Conservation (phyloP, 2,329 filamentous ascomycete species). For the Aspergillus persii region DNA sequence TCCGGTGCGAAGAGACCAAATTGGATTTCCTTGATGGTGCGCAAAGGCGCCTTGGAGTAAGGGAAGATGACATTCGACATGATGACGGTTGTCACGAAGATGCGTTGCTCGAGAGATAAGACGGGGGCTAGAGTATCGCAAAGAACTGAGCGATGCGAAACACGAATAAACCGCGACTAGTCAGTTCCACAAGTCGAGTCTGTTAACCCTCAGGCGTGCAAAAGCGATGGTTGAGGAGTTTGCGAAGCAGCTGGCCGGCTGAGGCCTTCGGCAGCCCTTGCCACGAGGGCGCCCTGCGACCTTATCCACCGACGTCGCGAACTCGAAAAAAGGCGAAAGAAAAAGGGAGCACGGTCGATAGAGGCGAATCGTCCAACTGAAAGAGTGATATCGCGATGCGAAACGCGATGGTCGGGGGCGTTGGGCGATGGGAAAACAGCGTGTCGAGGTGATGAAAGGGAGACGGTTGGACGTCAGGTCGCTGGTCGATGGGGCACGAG, state of each 20-base stretch:
- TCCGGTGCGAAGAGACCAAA: constrained; percentile 97
- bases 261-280: constrained; percentile 49
- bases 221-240: constrained; percentile 33
- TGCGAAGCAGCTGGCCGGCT: constrained; percentile 39
- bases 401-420: constrained; percentile 40
- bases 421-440: constrained; percentile 30
- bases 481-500: constrained; percentile 38
- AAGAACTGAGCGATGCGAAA: constrained; percentile 5
- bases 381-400: constrained; percentile 41
- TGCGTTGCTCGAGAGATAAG: constrained; percentile 11
- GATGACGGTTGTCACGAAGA: constrained; percentile 44
- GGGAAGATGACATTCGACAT: constrained; percentile 93
- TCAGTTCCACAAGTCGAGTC: constrained; percentile 1
- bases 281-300: constrained; percentile 47
- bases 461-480: constrained; percentile 42
- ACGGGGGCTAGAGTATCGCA: constrained; percentile 7
- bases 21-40: constrained; percentile 98
- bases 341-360: constrained; percentile 24
- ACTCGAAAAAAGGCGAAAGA: constrained; percentile 29
- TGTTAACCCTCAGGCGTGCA: constrained; percentile 11
- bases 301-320: constrained; percentile 38
- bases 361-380: constrained; percentile 24
- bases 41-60: constrained; percentile 91
- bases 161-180: constrained; percentile 8
- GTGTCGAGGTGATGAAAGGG: constrained; percentile 41